Base-by-base conservation (phyloP, 2,329 filamentous ascomycete species). In the Diaporthe sp. region DNA sequence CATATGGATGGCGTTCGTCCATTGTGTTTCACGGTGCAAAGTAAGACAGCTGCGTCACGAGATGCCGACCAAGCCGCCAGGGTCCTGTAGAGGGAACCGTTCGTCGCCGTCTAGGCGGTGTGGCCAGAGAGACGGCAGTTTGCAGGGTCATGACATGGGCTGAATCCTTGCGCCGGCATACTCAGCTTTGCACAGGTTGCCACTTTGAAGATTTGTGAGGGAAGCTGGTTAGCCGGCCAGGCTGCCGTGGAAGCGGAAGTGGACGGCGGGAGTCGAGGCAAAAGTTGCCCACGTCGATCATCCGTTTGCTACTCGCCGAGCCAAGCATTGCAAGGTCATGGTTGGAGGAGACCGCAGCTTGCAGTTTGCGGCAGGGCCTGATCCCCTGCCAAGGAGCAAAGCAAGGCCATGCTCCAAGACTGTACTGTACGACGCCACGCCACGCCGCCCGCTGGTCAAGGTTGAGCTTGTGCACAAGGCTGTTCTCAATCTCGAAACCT, bases 11-110 rank as follows among this genome's bases (percentile, higher is more conserved):
- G 25, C 17, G 31, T 37, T 61, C 46, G 57, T 55, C 19, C 34
- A 62, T 37, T 65, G 39, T 71, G 46, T 65, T 53, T 17, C 70
- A 72, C 42, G 70, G 46, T 34, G 46, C n/a, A 62, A 17, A 61
- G 57, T 62, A 31, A 72, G 44, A 72, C 58, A 59, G 58, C 58
- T 28, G 71, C 46, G 59, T 57, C 44, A 73, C 71, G 58, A 69
- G 58, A 34, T 46, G n/a, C 42, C 37, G 69, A 51, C 58, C 46
- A 42, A 72, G 69, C 39, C 53, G 57, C 65, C 65, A 42, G 65
- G 46, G 65, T 53, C 22, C 31, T n/a, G 65, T 9, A 53, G 46
- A 68, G 31, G 53, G 69, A 72, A 49, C 55, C 31, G 22, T 61
- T 59, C 42, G 69, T 59, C 55, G 69, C 42, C 44, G 69, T 42